Evolutionary conservation across 2,329 filamentous ascomycete genomes (phyloP), one percentile per base, ranked within the genome.

Genomic region (Stromatinia cepivora): DNA sequence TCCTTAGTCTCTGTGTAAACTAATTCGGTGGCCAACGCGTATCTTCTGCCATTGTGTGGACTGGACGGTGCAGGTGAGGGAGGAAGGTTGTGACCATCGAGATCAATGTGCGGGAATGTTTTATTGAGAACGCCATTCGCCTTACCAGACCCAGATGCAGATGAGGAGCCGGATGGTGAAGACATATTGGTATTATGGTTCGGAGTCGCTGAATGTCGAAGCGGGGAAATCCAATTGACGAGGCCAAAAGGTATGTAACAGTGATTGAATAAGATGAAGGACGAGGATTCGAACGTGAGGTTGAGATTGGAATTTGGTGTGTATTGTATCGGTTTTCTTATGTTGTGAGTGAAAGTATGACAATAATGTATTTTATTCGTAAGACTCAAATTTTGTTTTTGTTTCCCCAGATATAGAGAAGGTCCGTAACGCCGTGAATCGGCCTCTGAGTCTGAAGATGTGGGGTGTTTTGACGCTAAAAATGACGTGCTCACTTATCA

Each of bases 1-100:
- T 99, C 95, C 81, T 90, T 95, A 79, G 91, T 89, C 76, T 99
- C 95, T 65, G 94, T 98, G 81, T 94, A 98, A 71, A 99, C 95
- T 72, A 99, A 84, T 82, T 99, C 95, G 6, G 95, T 99, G 70
- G 94, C 94, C 71, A 99, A 87, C 58, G 94, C 93, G 81, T 98
- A 99, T 75, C 93, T 92, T 74, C 91, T 88, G 72, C 93, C 93
- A 78, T 90, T 91, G 78, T 90, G 87, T 34, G 95, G 95, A 78
- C 91, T 97, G 22, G 94, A 98, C 3, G 94, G 93, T 34, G 95
- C 93, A 2, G 95, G 95, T 10, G 95, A 97, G 0, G 94, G 94
- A 65, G 94, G 94, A 65, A 97, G 84, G 77, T 94, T 84, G 81
- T 96, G 91, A 54, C 93, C 93, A 77, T 94, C 91, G 70, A 93